These are phyloP conservation scores for Citrus australasica DNA, from an alignment of 345 rosid species.

Conservation along the genomic window DNA sequence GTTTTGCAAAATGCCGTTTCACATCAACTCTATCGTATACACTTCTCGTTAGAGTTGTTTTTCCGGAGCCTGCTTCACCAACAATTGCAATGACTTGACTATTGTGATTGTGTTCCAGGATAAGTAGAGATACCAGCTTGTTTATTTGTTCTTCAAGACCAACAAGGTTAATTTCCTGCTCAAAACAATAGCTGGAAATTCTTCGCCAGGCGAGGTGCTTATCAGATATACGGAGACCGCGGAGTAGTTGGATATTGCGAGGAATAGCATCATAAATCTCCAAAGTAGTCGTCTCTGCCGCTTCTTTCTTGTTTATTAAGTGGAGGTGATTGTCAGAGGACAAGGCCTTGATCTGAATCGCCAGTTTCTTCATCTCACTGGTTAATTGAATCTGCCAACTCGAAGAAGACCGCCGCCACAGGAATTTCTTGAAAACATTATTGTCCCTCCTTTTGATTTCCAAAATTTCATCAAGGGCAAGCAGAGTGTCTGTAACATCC, in stretches of 20 bases:
- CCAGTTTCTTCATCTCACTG: not conserved
- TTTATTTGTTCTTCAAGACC: slow-evolving; percentile 8
- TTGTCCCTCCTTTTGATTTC: too few relatives aligned
- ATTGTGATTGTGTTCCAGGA: not conserved
- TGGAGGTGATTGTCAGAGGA: not conserved
- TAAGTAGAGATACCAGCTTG: not conserved
- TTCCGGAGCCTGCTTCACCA: slow-evolving; percentile 33
- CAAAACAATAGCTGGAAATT: not conserved
- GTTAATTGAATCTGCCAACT: not conserved
- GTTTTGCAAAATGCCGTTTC: not conserved
- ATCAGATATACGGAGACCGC: too few relatives aligned
- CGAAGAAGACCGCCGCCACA: not conserved
- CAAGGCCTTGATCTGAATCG: not conserved
- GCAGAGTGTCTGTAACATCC: not conserved
- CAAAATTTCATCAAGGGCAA: not conserved
- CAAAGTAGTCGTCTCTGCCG: too few relatives aligned
- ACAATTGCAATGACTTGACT: slow-evolving; percentile 6
- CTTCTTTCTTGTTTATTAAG: too few relatives aligned
- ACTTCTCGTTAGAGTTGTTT: slow-evolving; percentile 21
- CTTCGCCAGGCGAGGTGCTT: not conserved
- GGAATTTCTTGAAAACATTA: too few relatives aligned
- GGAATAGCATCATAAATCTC: not conserved
- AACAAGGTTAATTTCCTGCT: not conserved
- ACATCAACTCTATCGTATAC: slow-evolving; percentile 12
- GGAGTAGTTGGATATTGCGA: not conserved